These are phyloP conservation scores for Agrocybe praecox DNA, from an alignment of 768 basidiomycete genomes.

Conservation along the genomic window DNA sequence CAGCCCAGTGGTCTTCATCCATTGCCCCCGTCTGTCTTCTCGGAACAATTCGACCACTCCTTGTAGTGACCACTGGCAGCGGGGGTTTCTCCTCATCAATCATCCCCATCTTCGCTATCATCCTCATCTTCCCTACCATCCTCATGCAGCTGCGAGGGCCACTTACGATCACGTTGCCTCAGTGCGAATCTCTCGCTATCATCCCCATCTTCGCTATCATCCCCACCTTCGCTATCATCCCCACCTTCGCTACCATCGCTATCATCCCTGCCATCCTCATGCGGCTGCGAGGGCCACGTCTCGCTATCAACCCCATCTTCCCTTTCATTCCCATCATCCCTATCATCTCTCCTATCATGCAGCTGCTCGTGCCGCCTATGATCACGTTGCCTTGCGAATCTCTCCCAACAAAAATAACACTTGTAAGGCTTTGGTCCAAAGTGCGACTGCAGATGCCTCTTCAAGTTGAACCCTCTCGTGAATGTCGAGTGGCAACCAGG, in stretches of 20 bases:
- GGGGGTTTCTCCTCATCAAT: not conserved
- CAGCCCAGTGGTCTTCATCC: conserved; percentile 13
- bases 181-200: conserved; percentile 11
- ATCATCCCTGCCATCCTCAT: conserved; percentile 34
- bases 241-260: conserved; percentile 33
- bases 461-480: conserved; percentile 91
- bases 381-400: conserved; percentile 93
- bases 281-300: no score
- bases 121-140: conserved; percentile 1
- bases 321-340: conserved; percentile 95
- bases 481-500: conserved; percentile 87
- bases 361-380: conserved; percentile 96
- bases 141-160: no score
- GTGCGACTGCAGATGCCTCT: conserved; percentile 94
- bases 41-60: conserved; percentile 8
- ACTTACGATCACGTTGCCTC: no score
- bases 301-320: conserved; percentile 63
- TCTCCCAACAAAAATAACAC: conserved; percentile 93
- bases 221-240: conserved; percentile 31
- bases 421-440: conserved; percentile 94
- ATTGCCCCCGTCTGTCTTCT: conserved; percentile 12
- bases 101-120: conserved; percentile 3
- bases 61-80: conserved; percentile 7
- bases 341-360: conserved; percentile 86
- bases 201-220: conserved; percentile 25